Evolutionary conservation across 805 yeast species (phyloP).

Genomic region (Teunomyces panamensis): DNA sequence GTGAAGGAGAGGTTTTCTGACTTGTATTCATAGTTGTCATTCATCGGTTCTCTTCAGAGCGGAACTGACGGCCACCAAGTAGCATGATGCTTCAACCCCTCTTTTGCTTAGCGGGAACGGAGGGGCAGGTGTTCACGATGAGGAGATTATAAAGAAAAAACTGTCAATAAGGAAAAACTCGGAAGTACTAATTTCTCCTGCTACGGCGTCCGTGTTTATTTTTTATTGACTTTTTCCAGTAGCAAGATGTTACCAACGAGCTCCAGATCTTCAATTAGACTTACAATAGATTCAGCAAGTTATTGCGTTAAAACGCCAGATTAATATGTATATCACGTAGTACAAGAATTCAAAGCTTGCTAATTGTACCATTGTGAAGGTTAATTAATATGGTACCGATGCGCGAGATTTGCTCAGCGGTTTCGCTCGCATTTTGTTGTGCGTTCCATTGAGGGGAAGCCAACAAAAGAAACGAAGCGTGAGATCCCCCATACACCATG

Average conservation of each 20-base stretch:
- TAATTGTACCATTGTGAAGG: too few relatives aligned
- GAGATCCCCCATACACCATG: too few relatives aligned
- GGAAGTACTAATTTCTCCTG: neutral
- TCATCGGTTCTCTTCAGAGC: too few relatives aligned
- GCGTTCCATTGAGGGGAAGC: slow-evolving; percentile 3
- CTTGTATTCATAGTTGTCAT: too few relatives aligned
- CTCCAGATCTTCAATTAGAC: neutral
- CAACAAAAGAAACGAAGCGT: neutral
- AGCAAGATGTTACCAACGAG: neutral
- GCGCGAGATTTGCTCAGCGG: neutral
- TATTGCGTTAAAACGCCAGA: too few relatives aligned
- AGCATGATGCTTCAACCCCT: neutral
- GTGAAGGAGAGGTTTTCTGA: too few relatives aligned
- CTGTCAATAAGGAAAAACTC: neutral
- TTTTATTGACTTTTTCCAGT: neutral
- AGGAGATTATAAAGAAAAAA: neutral
- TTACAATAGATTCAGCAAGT: neutral
- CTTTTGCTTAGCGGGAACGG: neutral
- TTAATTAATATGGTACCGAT: neutral
- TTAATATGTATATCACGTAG: too few relatives aligned
- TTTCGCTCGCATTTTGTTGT: slow-evolving; percentile 1
- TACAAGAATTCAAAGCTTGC: too few relatives aligned
- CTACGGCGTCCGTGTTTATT: neutral
- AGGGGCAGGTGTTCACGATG: neutral
- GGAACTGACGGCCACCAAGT: neutral